phyloP scores from a whole-genome alignment of 768 basidiomycete genomes.

The Mycena amicta region DNA sequence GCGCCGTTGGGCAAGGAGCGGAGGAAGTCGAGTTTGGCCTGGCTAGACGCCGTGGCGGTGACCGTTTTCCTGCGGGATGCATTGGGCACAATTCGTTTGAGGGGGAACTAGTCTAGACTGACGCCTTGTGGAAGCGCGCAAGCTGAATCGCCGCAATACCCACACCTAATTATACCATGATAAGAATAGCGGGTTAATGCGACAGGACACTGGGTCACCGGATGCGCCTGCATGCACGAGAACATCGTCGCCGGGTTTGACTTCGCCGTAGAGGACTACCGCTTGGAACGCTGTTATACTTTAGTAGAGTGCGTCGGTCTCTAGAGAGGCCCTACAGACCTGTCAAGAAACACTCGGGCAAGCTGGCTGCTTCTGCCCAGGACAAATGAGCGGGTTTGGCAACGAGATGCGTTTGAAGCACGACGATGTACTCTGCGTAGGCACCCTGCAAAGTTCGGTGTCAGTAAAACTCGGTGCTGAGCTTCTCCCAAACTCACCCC shows the following conservation, averaged over 20 bases:
- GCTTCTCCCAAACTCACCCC: slow-evolving; percentile 47
- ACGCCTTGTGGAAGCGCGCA: slow-evolving; percentile 76
- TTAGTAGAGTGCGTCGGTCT: too few species aligned
- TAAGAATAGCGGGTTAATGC: too few species aligned
- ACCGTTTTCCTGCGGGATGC: slow-evolving; percentile 56
- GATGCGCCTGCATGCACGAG: slow-evolving; percentile 91
- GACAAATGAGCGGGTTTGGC: slow-evolving; percentile 74
- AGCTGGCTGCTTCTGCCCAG: slow-evolving; percentile 84
- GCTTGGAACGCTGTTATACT: slow-evolving; percentile 55
- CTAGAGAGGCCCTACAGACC: slow-evolving; percentile 46
- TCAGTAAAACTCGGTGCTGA: not conserved
- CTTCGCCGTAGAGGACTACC: slow-evolving; percentile 62
- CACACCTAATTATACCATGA: too few species aligned
- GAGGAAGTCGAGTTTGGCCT: slow-evolving; percentile 81
- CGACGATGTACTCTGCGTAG: slow-evolving; percentile 84
- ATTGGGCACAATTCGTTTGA: too few species aligned
- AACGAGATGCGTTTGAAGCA: slow-evolving; percentile 66
- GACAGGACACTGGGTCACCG: too few species aligned
- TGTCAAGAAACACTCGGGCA: slow-evolving; percentile 89
- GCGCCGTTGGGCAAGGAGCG: slow-evolving; percentile 66
- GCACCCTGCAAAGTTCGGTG: slow-evolving; percentile 77
- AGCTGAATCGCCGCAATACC: slow-evolving; percentile 88
- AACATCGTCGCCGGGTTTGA: slow-evolving; percentile 72
- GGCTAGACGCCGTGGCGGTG: slow-evolving; percentile 83
- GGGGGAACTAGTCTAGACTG: slow-evolving; percentile 34